Evolutionary conservation across 148 eudicot species (phyloP), one percentile per base, ranked within the genome.

Genomic region (Polygonum aviculare): DNA sequence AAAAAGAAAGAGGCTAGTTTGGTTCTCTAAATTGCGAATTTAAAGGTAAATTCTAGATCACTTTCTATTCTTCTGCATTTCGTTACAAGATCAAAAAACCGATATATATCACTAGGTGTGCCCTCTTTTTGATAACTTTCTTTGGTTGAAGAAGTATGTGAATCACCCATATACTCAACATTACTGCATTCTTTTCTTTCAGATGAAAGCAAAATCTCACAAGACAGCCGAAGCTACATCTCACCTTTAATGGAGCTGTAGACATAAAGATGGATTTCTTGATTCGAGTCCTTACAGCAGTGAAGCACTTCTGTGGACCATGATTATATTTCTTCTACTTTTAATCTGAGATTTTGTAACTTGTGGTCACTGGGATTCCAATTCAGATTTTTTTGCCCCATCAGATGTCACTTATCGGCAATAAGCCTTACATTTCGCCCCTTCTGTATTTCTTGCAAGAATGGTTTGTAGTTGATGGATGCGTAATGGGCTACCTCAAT

Each of bases 171-270:
- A 55, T 55, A 5, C 62, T 55, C 62, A n/a, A 26, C 9, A 2
- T 55, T 55, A 31, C 2, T 55, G 62, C 62, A n/a, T 55, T 55
- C 69, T 59, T 21, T 60, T 69, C 48, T 15, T 57, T n/a, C 87
- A 91, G 96, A 87, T 88, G 76, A 88, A 91, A 81, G 81, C 62
- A 55, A 55, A 55, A 21, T 21, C 62, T 19, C 62, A 55, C 9
- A 39, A 39, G 41, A 39, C 41, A 4, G 7, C 41, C 41, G 41
- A 91, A 81, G 81, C 62, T 18, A 55, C n/a, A 21, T 21, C 62
- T 19, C 62, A 55, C 26, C 62, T n/a, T 16, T 55, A 9, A 67
- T 35, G 72, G 72, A 38, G n/a, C 10, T 33, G 22, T 26, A 21
- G 31, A 18, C 62, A 55, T 7, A n/a, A n/a, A 2, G 26, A 55